Evolutionary conservation across 495 filamentous ascomycete species (phyloP), one percentile per base, ranked within the genome.

Genomic region (Amphirosellinia nigrospora): DNA sequence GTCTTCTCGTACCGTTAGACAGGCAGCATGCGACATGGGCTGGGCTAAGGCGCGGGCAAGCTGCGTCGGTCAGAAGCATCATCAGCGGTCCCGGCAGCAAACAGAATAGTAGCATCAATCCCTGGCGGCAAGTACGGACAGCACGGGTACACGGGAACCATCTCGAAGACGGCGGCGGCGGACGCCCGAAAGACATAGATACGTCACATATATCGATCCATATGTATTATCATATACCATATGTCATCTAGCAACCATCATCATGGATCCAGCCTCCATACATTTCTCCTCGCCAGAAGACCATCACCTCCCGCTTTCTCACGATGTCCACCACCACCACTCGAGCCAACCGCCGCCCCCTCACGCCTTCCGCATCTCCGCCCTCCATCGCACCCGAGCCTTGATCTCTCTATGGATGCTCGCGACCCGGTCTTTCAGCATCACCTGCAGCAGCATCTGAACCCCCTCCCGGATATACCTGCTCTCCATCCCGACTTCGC

Each of bases 401-500:
- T 85, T 73, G 80, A 79, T 46, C 73, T 82, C 23, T 70, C 79
- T 58, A 70, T 68, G 39, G 76, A 82, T 67, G 72, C 75, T 58
- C 77, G 80, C 26, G 67, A 71, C 28, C 26, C 68, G 61, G 71
- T 79, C 26, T 80, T 79, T 66, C 79, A 79, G 71, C 77, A 81
- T 50, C 76, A 82, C 41, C 75, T 83, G 46, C 79, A 63, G 46
- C 79, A 63, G 16, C 78, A 77, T 2, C 69, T 81, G 43, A 79
- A 83, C 32, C 72, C 73, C 68, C 78, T 80, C 70, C 73, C 81
- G 21, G 72, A 75, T 45, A 67, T 76, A 19, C 78, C 81, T 63
- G 69, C 75, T 59, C 78, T 77, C 32, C 82, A 80, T 48, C 74
- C 74, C 60, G 75, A 78, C 64, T 84, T 82, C 66, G 78, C 78